Evolutionary conservation across 257 asterid genomes (phyloP).

Genomic region (Solanum chmielewskii): DNA sequence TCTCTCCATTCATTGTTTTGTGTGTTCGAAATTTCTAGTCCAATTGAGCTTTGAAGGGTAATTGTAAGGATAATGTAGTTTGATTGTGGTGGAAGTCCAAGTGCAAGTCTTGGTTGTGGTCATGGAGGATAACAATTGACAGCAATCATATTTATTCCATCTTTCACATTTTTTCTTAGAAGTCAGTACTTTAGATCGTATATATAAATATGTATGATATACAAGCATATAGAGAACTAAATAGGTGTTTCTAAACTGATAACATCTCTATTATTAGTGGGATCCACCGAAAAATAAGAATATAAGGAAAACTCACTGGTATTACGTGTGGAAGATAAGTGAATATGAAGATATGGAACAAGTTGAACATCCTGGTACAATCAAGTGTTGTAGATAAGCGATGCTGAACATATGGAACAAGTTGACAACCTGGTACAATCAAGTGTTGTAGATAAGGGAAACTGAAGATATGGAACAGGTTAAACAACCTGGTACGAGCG

Average conservation of each 20-base stretch:
- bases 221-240: not conserved
- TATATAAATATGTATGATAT: not conserved
- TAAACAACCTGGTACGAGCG: too few relatives aligned
- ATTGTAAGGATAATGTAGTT: constrained; percentile 34
- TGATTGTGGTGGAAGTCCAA: constrained; percentile 48
- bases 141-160: constrained; percentile 32
- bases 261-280: not conserved
- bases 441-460: too few relatives aligned
- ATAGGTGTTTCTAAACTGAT: not conserved
- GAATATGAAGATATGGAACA: too few relatives aligned
- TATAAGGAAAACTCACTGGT: too few relatives aligned
- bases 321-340: too few relatives aligned
- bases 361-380: too few relatives aligned
- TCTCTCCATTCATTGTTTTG: constrained; percentile 9
- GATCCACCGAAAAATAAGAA: not conserved
- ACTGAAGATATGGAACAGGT: too few relatives aligned
- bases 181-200: not conserved
- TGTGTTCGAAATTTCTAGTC: constrained; percentile 19
- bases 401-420: too few relatives aligned
- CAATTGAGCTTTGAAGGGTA: constrained; percentile 20
- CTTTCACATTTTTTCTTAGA: constrained; percentile 2
- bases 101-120: constrained; percentile 22
- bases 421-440: not conserved
- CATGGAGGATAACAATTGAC: constrained; percentile 36
- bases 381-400: too few relatives aligned